phyloP scores from a whole-genome alignment of 2,329 filamentous ascomycete genomes.

The Fusarium chaquense region DNA sequence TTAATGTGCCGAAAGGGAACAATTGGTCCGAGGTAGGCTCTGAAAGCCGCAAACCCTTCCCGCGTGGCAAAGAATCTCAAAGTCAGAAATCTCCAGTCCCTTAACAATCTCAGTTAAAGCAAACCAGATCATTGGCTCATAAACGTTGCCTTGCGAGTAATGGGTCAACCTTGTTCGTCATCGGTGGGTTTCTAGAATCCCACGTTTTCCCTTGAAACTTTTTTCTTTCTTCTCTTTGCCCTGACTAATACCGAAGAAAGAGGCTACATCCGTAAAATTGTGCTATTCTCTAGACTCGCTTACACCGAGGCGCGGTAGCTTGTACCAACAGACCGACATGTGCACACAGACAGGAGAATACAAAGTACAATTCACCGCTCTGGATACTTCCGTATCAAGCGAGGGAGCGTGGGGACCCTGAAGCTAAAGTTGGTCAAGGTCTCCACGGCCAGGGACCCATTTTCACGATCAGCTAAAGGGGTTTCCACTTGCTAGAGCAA shows the following conservation, averaged over 20 bases:
- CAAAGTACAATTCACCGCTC: slow-evolving; percentile 34
- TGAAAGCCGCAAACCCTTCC: slow-evolving; percentile 1
- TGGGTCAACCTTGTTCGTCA: slow-evolving; percentile 31
- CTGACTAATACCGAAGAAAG: slow-evolving; percentile 9
- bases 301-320: slow-evolving; percentile 15
- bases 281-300: neutral
- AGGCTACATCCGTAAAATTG: slow-evolving; percentile 8
- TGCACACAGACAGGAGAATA: slow-evolving; percentile 16
- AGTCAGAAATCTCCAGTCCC: slow-evolving; percentile 3
- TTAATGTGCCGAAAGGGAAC: slow-evolving; percentile 5
- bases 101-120: slow-evolving; percentile 1
- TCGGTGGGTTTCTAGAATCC: slow-evolving; percentile 35
- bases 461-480: slow-evolving; percentile 20
- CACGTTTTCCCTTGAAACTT: slow-evolving; percentile 8
- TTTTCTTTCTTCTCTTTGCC: neutral
- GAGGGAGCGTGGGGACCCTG: slow-evolving; percentile 41
- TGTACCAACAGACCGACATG: slow-evolving; percentile 22
- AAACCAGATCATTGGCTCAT: slow-evolving; percentile 20
- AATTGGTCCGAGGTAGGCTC: slow-evolving; percentile 7
- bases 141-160: slow-evolving; percentile 29
- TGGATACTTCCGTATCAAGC: slow-evolving; percentile 32
- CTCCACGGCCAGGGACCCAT: slow-evolving; percentile 19
- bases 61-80: slow-evolving; percentile 28
- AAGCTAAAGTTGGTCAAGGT: slow-evolving; percentile 31
- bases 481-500: slow-evolving; percentile 33